A percentile compares a stretch with the other conserved stretches of the same genome.
phyloP scores from a whole-genome alignment of 148 eudicot species.

The Mesembryanthemum crystallinum region DNA sequence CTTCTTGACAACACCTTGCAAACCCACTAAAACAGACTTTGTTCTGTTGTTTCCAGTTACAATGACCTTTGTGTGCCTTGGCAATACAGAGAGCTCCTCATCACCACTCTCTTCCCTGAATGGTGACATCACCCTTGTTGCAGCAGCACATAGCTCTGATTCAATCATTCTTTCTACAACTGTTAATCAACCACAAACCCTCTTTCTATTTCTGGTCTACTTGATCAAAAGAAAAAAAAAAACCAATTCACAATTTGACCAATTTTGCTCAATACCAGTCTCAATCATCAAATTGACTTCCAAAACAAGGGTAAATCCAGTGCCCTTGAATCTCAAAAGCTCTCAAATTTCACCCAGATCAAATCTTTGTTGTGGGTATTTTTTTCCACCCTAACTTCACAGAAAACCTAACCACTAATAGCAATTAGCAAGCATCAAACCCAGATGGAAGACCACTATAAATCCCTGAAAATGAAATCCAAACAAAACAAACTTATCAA shows the following conservation, averaged over 20 bases:
- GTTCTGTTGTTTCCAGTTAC: conserved; percentile 96
- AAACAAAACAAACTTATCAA: background rate
- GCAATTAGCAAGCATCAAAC: conserved; percentile 1
- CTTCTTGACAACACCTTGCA: conserved; percentile 97
- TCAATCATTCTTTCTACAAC: conserved; percentile 45
- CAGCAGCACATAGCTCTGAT: conserved; percentile 52
- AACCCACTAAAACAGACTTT: conserved; percentile 89
- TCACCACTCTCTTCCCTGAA: conserved; percentile 89
- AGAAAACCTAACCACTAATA: conserved; percentile 4
- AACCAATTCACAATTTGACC: conserved; percentile 14
- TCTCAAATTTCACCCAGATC: conserved; percentile 14
- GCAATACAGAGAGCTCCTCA: conserved; percentile 85
- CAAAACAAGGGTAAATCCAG: conserved; percentile 11
- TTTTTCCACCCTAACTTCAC: conserved; percentile 3
- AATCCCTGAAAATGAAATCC: conserved; percentile 25
- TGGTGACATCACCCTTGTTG: conserved; percentile 52
- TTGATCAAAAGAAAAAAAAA: conserved; percentile 16
- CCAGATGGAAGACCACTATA: conserved; percentile 16
- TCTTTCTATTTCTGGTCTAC: conserved; percentile 2
- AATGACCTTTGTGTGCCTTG: conserved; percentile 92
- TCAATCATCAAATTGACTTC: conserved; percentile 23
- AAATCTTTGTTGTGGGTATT: background rate
- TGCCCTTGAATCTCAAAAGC: conserved; percentile 10
- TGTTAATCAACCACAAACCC: background rate
- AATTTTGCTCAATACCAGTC: background rate